phyloP scores from a whole-genome alignment of 2,329 filamentous ascomycete species.

The Delphinella strobiligena region DNA sequence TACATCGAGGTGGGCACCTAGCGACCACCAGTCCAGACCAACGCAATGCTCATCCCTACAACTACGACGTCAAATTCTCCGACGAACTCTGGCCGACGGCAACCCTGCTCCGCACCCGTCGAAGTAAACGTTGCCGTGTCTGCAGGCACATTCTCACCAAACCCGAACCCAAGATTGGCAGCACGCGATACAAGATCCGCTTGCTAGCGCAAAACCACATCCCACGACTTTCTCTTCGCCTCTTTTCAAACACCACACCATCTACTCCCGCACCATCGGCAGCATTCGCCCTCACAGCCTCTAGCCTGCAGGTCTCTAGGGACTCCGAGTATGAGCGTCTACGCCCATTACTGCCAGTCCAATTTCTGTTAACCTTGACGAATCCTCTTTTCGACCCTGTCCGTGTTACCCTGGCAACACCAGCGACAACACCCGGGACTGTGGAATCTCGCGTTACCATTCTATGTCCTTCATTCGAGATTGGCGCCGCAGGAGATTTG shows the following conservation, averaged over 20 bases:
- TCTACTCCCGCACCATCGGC: slow-evolving; percentile 38
- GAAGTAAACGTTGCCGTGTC: slow-evolving; percentile 81
- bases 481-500: slow-evolving; percentile 87
- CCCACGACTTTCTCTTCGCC: slow-evolving; percentile 64
- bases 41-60: slow-evolving; percentile 30
- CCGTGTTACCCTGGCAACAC: slow-evolving; percentile 76
- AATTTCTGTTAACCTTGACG: slow-evolving; percentile 80
- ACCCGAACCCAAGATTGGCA: slow-evolving; percentile 80
- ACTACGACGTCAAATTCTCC: slow-evolving; percentile 47
- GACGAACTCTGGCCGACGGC: slow-evolving; percentile 71
- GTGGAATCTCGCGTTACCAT: slow-evolving; percentile 76
- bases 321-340: slow-evolving; percentile 16
- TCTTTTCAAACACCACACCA: slow-evolving; percentile 35
- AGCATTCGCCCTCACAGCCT: slow-evolving; percentile 27
- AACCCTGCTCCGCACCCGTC: slow-evolving; percentile 76
- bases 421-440: slow-evolving; percentile 62
- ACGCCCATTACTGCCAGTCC: slow-evolving; percentile 42
- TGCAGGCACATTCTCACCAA: slow-evolving; percentile 94
- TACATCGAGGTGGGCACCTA: slow-evolving; percentile 52
- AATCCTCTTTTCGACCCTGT: slow-evolving; percentile 92
- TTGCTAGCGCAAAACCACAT: slow-evolving; percentile 78
- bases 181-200: slow-evolving; percentile 83
- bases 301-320: slow-evolving; percentile 14
- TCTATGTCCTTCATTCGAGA: slow-evolving; percentile 84
- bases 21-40: slow-evolving; percentile 46